These are phyloP conservation scores for Cylindricascospora bacillispora DNA, from an alignment of 1,139 yeast genomes.

Conservation along the genomic window DNA sequence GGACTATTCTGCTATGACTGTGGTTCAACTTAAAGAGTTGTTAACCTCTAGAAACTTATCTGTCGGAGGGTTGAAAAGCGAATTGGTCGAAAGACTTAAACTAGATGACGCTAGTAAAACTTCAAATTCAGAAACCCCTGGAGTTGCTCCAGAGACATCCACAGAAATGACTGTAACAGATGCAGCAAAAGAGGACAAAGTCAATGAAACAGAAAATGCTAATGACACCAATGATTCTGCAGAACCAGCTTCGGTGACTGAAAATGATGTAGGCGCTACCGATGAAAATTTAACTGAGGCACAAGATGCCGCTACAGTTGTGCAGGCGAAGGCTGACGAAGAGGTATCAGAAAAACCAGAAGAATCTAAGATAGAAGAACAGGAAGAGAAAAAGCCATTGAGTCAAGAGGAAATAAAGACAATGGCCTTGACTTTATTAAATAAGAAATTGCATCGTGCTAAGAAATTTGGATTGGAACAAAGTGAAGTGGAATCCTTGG, in stretches of 20 bases:
- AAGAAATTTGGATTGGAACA: constrained; percentile 64
- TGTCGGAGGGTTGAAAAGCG: constrained; percentile 73
- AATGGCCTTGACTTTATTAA: constrained; percentile 55
- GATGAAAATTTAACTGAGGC: too few species aligned
- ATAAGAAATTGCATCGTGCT: constrained; percentile 58
- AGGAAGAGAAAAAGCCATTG: constrained; percentile 17
- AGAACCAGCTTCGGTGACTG: background rate
- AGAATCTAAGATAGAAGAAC: constrained; percentile 1
- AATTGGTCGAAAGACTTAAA: constrained; percentile 56
- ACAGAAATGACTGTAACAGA: constrained; percentile 2
- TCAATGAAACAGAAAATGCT: constrained; percentile 5
- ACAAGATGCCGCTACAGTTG: constrained; percentile 7
- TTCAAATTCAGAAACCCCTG: constrained; percentile 8
- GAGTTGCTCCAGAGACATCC: constrained; percentile 1
- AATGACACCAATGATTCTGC: constrained; percentile 1
- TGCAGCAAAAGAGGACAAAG: constrained; percentile 6
- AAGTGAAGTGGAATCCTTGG: constrained; percentile 31
- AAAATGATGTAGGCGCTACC: too few species aligned
- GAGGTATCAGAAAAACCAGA: constrained; percentile 1
- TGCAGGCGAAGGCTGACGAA: constrained; percentile 9
- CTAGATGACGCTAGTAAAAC: constrained; percentile 24
- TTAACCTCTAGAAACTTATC: constrained; percentile 59
- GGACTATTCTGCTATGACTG: constrained; percentile 54
- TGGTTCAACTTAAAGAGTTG: constrained; percentile 71
- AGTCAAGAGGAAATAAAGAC: constrained; percentile 60